Evolutionary conservation across 2,329 filamentous ascomycete species (phyloP).

Genomic region (Phaeosphaeriaceae sp.): DNA sequence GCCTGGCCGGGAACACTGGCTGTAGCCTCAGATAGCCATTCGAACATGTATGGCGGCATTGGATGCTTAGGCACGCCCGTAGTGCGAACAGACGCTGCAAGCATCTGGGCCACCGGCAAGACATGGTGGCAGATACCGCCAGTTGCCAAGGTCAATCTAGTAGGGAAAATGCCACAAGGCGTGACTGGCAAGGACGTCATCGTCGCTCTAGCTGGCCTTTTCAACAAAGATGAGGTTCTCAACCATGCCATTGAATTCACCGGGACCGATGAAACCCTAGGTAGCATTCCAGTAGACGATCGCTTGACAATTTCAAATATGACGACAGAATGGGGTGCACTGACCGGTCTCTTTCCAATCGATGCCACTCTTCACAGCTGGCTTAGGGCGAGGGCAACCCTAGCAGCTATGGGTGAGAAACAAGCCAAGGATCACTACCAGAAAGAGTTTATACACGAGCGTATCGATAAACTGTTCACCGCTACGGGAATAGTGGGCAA

Average conservation of each 20-base stretch:
- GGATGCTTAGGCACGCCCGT: conserved; percentile 79
- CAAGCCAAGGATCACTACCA: conserved; percentile 57
- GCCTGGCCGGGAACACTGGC: conserved; percentile 85
- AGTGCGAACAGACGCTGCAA: conserved; percentile 85
- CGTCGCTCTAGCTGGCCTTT: conserved; percentile 82
- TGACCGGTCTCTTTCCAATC: conserved; percentile 80
- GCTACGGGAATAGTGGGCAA: conserved; percentile 47
- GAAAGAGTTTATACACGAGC: conserved; percentile 72
- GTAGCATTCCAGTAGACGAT: conserved; percentile 73
- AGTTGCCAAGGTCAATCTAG: conserved; percentile 79
- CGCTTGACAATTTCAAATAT: conserved; percentile 80
- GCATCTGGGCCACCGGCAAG: conserved; percentile 80
- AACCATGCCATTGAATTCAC: conserved; percentile 92
- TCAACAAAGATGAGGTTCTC: conserved; percentile 85
- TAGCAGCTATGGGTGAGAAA: conserved; percentile 65
- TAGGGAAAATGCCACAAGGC: conserved; percentile 74
- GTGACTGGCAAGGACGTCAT: conserved; percentile 96
- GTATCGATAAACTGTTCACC: conserved; percentile 72
- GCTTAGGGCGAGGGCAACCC: conserved; percentile 78
- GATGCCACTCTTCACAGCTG: conserved; percentile 74
- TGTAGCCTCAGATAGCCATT: conserved; percentile 80
- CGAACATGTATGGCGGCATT: conserved; percentile 83
- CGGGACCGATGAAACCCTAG: conserved; percentile 78
- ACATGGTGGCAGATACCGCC: conserved; percentile 93
- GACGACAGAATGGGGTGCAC: conserved; percentile 81